Evolutionary conservation across 2,329 filamentous ascomycete genomes (phyloP).

Genomic region (Lachnellula hyalina): DNA sequence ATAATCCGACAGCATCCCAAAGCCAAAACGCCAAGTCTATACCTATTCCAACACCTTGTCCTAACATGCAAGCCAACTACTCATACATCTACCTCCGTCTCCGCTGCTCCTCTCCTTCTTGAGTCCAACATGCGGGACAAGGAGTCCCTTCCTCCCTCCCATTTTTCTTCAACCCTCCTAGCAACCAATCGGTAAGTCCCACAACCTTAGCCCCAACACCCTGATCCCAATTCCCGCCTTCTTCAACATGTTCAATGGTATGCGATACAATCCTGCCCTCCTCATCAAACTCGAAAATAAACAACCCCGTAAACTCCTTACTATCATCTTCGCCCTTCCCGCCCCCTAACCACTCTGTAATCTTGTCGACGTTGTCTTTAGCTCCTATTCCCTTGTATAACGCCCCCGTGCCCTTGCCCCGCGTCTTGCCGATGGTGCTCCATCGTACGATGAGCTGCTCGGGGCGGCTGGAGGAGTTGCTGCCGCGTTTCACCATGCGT

Average conservation of each 20-base stretch:
- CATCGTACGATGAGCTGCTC: constrained; percentile 91
- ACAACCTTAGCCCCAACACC: constrained; percentile 79
- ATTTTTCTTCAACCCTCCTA: constrained; percentile 65
- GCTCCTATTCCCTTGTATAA: constrained; percentile 38
- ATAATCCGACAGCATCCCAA: too few species aligned
- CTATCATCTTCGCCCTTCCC: constrained; percentile 51
- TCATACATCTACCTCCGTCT: not conserved
- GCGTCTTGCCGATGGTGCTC: constrained; percentile 60
- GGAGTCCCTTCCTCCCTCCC: constrained; percentile 23
- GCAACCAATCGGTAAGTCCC: constrained; percentile 87
- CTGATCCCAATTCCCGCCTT: constrained; percentile 75
- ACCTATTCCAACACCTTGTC: not conserved
- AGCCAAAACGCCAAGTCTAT: constrained; percentile 3
- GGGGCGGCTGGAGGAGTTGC: constrained; percentile 33
- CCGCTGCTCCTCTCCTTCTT: not conserved
- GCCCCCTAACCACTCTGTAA: constrained; percentile 42
- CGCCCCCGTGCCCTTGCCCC: constrained; percentile 35
- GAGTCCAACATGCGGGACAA: constrained; percentile 27
- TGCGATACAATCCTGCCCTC: constrained; percentile 80
- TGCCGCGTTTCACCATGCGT: constrained; percentile 56
- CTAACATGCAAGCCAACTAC: not conserved
- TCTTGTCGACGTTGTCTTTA: constrained; percentile 47
- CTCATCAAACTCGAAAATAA: constrained; percentile 91
- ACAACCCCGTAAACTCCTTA: constrained; percentile 83
- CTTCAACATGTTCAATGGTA: constrained; percentile 89